phyloP scores from a whole-genome alignment of 1,284 basidiomycete species.

The Pseudozyma thailandica region DNA sequence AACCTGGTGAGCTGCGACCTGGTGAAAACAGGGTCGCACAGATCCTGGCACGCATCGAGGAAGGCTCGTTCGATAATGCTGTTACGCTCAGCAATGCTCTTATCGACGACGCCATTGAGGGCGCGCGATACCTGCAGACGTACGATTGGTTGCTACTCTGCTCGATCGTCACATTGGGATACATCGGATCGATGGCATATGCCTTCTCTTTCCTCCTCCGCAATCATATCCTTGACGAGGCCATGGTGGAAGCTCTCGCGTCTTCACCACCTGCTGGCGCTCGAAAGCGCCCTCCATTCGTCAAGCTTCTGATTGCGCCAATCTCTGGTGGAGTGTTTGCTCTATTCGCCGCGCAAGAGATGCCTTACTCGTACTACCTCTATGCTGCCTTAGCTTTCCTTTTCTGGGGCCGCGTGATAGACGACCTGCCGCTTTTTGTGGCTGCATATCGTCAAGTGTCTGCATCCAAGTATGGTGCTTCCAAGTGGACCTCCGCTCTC shows the following conservation, averaged over 20 bases:
- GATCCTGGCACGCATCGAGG: constrained; percentile 68
- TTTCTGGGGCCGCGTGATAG: constrained; percentile 72
- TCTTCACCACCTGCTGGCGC: not conserved
- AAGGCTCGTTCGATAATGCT: constrained; percentile 72
- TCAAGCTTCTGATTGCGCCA: constrained; percentile 30
- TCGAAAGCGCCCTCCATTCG: not conserved
- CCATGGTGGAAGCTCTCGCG: not conserved
- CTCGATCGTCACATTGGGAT: constrained; percentile 77
- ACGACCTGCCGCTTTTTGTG: constrained; percentile 35
- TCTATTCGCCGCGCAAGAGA: constrained; percentile 75
- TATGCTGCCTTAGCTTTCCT: constrained; percentile 81
- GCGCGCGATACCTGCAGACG: constrained; percentile 83
- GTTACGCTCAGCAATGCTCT: constrained; percentile 73
- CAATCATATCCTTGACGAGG: constrained; percentile 40
- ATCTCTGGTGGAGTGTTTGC: constrained; percentile 47
- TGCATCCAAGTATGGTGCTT: constrained; percentile 1
- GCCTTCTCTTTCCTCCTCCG: constrained; percentile 61
- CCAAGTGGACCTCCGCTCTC: not conserved
- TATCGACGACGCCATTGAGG: constrained; percentile 74
- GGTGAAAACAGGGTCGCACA: constrained; percentile 56
- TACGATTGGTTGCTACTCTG: constrained; percentile 82
- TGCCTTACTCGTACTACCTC: constrained; percentile 80
- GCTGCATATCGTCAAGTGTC: constrained; percentile 11
- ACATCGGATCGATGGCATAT: constrained; percentile 77
- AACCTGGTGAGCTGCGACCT: constrained; percentile 64